A percentile compares a stretch with the other conserved stretches of the same genome.
phyloP scores from a whole-genome alignment of 2,329 filamentous ascomycete species.

The Diplodia sapinea region DNA sequence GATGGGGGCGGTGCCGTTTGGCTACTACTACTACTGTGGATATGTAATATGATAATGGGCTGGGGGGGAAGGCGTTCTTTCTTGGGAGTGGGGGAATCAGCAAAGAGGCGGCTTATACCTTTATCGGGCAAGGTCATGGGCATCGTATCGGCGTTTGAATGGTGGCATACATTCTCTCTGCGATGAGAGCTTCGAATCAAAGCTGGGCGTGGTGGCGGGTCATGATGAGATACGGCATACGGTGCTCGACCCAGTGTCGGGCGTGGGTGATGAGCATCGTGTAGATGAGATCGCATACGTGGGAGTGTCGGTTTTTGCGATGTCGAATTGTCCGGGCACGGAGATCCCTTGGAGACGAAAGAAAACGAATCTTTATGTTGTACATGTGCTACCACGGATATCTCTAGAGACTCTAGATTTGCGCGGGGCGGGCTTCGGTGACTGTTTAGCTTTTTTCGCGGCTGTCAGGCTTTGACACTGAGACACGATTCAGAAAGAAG shows the following conservation, averaged over 20 bases:
- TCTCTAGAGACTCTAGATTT: not conserved
- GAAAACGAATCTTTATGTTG: not conserved
- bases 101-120: conserved; percentile 14
- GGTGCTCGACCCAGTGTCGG: not conserved
- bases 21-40: conserved; percentile 8
- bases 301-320: not conserved
- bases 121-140: not conserved
- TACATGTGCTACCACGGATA: not conserved
- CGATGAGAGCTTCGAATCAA: not conserved
- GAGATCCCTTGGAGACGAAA: not conserved
- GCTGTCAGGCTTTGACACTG: too few species aligned
- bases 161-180: not conserved
- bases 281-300: not conserved
- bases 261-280: not conserved
- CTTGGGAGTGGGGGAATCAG: not conserved
- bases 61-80: not conserved
- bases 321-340: not conserved
- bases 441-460: too few species aligned
- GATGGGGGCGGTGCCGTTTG: not conserved
- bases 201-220: not conserved
- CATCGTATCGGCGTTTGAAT: not conserved
- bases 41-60: conserved; percentile 10
- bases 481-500: too few species aligned
- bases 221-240: not conserved
- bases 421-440: not conserved